These are phyloP conservation scores for Blastobotrys terrestris DNA, from an alignment of 805 yeast genomes.

Conservation along the genomic window DNA sequence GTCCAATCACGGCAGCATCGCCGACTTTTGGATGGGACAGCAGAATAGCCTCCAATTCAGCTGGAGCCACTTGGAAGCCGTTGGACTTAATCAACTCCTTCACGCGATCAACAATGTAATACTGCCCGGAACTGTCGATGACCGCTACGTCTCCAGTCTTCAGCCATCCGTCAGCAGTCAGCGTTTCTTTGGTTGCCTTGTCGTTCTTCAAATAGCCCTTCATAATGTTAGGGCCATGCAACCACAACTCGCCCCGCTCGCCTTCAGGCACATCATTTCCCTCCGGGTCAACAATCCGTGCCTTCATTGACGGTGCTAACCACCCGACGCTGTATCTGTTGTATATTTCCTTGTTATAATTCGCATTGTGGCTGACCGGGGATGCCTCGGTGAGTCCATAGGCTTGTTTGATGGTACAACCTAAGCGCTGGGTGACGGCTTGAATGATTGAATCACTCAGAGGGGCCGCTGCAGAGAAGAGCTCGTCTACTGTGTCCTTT, in stretches of 20 bases:
- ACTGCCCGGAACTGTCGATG: conserved; percentile 34
- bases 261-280: conserved; percentile 46
- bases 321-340: conserved; percentile 45
- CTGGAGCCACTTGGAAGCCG: conserved; percentile 91
- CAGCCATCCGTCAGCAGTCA: conserved; percentile 50
- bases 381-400: conserved; percentile 45
- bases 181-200: conserved; percentile 41
- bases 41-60: conserved; percentile 85
- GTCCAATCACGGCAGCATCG: conserved; percentile 89
- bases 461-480: conserved; percentile 44
- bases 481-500: conserved; percentile 34
- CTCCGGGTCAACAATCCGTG: conserved; percentile 38
- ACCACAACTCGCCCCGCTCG: conserved; percentile 46
- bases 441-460: conserved; percentile 25
- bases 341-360: conserved; percentile 30
- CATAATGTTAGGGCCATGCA: conserved; percentile 54
- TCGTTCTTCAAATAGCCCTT: conserved; percentile 45
- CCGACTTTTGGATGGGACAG: conserved; percentile 69
- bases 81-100: conserved; percentile 60
- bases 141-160: conserved; percentile 52
- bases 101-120: conserved; percentile 51
- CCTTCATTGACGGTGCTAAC: conserved; percentile 41
- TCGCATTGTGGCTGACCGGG: conserved; percentile 43
- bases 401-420: conserved; percentile 14
- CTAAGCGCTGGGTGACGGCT: conserved; percentile 19